These are phyloP conservation scores for Trypanosoma conorhini DNA, from an alignment of 208 protist genomes.

Conservation along the genomic window DNA sequence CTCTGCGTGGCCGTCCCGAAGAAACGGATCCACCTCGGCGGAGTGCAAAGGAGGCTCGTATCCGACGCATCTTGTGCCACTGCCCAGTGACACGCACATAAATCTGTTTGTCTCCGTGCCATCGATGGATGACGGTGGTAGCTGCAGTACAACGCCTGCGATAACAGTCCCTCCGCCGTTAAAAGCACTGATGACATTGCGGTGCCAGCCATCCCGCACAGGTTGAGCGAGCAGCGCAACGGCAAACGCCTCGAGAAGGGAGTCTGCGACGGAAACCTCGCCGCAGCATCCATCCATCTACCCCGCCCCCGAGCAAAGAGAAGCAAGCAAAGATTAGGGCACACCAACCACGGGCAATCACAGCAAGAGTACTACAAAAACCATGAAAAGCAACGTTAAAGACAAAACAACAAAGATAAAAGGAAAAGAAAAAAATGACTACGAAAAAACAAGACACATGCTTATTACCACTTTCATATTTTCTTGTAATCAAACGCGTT, in stretches of 20 bases:
- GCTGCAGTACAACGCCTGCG: constrained; percentile 52
- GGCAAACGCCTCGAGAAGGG: constrained; percentile 27
- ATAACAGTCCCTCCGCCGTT: constrained; percentile 30
- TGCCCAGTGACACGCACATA: constrained; percentile 78
- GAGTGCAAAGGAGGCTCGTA: constrained; percentile 5
- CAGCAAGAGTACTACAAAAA: constrained; percentile 9
- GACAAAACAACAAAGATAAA: constrained; percentile 6
- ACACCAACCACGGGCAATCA: background rate
- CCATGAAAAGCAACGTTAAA: constrained; percentile 11
- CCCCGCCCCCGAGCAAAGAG: background rate
- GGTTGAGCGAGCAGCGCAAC: constrained; percentile 12
- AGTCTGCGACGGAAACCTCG: background rate
- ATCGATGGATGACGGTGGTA: constrained; percentile 3
- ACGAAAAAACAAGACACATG: too few species aligned
- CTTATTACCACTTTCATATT: background rate
- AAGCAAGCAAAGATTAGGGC: constrained; percentile 16
- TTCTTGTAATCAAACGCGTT: background rate
- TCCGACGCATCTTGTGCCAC: constrained; percentile 72
- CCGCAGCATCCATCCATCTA: constrained; percentile 6
- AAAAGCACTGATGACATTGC: constrained; percentile 8
- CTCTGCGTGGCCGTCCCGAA: constrained; percentile 87
- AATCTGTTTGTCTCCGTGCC: constrained; percentile 26
- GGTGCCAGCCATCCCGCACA: constrained; percentile 10
- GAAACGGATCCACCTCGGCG: constrained; percentile 21
- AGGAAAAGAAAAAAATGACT: constrained; percentile 13